Conservation (phyloP, 2,329 filamentous ascomycete species). For the Cordyceps cicadae region DNA sequence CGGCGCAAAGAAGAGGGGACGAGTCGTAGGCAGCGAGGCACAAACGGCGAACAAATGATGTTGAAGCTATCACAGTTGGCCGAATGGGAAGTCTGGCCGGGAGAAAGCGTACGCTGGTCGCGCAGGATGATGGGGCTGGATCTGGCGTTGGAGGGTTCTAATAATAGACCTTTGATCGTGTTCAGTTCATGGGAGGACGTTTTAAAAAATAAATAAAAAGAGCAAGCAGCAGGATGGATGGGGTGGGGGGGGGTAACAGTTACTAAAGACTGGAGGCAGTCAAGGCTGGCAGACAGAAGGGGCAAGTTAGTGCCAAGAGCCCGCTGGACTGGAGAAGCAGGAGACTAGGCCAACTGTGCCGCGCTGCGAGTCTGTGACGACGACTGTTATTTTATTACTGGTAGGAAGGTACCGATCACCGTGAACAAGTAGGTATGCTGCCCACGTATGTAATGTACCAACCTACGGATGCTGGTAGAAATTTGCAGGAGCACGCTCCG, state of each 20-base stretch:
- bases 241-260: not conserved
- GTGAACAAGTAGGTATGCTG: too few species aligned
- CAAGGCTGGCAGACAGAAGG: not conserved
- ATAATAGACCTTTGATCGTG: conserved; percentile 42
- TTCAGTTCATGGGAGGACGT: conserved; percentile 24
- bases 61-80: conserved; percentile 6
- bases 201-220: conserved; percentile 5
- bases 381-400: too few species aligned
- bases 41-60: not conserved
- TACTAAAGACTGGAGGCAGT: not conserved
- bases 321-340: too few species aligned
- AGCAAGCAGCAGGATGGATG: conserved; percentile 2
- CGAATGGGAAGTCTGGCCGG: conserved; percentile 1
- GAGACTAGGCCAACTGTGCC: too few species aligned
- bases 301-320: not conserved
- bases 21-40: not conserved
- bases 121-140: conserved; percentile 38
- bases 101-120: conserved; percentile 9
- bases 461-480: too few species aligned
- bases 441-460: too few species aligned
- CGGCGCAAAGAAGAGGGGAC: not conserved
- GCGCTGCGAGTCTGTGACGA: too few species aligned
- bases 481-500: too few species aligned
- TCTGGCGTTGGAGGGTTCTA: conserved; percentile 42
- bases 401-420: too few species aligned